Evolutionary conservation across 352 stramenopile genomes (phyloP).

Genomic region (Lagenidium giganteum): DNA sequence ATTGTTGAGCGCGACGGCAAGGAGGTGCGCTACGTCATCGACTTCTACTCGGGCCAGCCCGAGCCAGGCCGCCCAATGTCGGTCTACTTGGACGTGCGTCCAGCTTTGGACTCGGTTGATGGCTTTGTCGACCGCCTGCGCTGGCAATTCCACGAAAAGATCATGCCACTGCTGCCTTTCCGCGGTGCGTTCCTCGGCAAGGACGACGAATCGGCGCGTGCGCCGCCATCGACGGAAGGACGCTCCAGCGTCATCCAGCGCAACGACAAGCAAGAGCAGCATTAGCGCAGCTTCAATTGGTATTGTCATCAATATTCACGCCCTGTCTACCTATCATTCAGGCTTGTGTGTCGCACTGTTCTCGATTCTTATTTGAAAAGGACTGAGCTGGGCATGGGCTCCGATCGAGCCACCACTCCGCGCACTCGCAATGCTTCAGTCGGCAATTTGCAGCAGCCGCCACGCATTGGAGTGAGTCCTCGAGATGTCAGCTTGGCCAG

Average conservation of each 20-base stretch:
- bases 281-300: conserved; percentile 2
- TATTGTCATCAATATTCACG: too few relatives aligned
- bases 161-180: conserved; percentile 69
- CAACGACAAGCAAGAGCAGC: conserved; percentile 11
- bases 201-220: not conserved
- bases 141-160: conserved; percentile 79
- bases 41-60: conserved; percentile 97
- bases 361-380: too few relatives aligned
- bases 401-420: too few relatives aligned
- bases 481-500: too few relatives aligned
- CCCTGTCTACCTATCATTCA: too few relatives aligned
- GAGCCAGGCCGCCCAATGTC: conserved; percentile 74
- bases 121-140: conserved; percentile 68
- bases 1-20: conserved; percentile 89
- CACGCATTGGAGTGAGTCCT: too few relatives aligned
- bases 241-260: conserved; percentile 27
- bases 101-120: conserved; percentile 90
- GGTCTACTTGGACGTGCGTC: conserved; percentile 96
- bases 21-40: conserved; percentile 97
- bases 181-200: conserved; percentile 38
- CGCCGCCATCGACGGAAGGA: conserved; percentile 10
- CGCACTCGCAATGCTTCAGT: too few relatives aligned
- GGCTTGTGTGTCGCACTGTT: too few relatives aligned
- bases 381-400: too few relatives aligned
- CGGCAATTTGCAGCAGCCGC: too few relatives aligned